These are phyloP conservation scores for Cercospora sp. DNA, from an alignment of 2,329 filamentous ascomycete genomes.

Conservation along the genomic window DNA sequence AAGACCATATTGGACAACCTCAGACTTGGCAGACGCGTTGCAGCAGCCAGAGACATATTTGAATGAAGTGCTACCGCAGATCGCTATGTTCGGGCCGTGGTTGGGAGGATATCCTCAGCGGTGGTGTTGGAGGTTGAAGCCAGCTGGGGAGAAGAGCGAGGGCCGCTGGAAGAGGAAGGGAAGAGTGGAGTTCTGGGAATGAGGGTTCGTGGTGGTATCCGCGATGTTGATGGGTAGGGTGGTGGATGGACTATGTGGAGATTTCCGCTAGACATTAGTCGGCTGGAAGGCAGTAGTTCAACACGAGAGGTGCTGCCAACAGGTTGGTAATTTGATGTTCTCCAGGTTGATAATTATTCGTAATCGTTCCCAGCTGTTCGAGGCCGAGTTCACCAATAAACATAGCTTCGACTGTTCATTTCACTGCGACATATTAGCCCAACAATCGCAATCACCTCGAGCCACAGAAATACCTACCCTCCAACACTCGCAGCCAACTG, in stretches of 20 bases:
- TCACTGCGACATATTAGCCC: not conserved
- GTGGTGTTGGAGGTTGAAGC: constrained; percentile 1
- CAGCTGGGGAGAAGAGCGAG: not conserved
- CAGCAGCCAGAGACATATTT: not conserved
- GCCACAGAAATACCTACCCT: constrained; percentile 3
- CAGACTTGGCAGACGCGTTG: not conserved
- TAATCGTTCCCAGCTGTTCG: not conserved
- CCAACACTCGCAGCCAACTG: constrained; percentile 15
- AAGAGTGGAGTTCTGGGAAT: not conserved
- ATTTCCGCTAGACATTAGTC: too few species aligned
- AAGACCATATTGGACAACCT: not conserved
- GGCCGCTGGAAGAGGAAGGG: not conserved
- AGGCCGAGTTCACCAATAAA: constrained; percentile 1
- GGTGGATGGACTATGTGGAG: too few species aligned
- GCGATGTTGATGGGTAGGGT: too few species aligned
- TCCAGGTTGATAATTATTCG: not conserved
- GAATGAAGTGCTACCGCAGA: not conserved
- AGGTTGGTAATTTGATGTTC: not conserved
- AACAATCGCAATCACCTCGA: not conserved
- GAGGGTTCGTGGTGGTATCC: too few species aligned
- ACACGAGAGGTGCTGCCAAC: not conserved
- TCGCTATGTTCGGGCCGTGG: constrained; percentile 1
- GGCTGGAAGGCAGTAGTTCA: not conserved
- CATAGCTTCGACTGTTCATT: constrained; percentile 9
- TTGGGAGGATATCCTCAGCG: not conserved